Conservation (phyloP, 2,329 filamentous ascomycete species). For the Tolypocladium album region DNA sequence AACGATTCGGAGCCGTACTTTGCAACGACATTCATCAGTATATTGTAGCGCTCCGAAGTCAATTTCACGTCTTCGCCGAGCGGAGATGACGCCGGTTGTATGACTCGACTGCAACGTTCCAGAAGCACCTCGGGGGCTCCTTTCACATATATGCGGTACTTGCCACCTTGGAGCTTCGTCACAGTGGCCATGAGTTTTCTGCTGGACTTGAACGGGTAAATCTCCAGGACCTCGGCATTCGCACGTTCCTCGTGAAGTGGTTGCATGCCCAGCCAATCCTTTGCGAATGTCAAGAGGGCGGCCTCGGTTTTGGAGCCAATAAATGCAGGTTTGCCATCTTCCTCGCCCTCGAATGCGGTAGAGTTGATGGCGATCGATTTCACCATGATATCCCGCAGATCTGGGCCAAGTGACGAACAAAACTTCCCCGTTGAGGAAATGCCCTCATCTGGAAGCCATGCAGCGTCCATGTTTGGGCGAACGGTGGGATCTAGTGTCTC, state of each 20-base stretch:
- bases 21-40: conserved; percentile 31
- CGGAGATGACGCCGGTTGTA: not conserved
- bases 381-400: conserved; percentile 22
- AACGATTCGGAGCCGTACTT: conserved; percentile 54
- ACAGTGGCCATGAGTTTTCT: conserved; percentile 45
- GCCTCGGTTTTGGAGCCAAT: conserved; percentile 46
- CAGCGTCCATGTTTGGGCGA: conserved; percentile 6
- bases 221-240: conserved; percentile 31
- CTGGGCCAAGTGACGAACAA: conserved; percentile 8
- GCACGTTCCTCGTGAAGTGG: conserved; percentile 31
- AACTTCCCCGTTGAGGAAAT: conserved; percentile 5
- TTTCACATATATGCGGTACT: conserved; percentile 40
- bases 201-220: conserved; percentile 40
- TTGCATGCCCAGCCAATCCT: conserved; percentile 35
- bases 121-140: conserved; percentile 45
- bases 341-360: conserved; percentile 40
- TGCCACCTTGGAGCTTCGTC: conserved; percentile 28
- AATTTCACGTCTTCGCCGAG: conserved; percentile 25
- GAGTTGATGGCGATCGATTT: conserved; percentile 43
- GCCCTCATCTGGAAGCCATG: not conserved
- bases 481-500: conserved; percentile 16
- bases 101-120: conserved; percentile 17
- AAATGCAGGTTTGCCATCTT: conserved; percentile 29
- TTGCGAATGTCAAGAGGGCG: conserved; percentile 36
- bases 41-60: not conserved